phyloP scores from a whole-genome alignment of 345 rosid species.

The Tarenaya hassleriana region DNA sequence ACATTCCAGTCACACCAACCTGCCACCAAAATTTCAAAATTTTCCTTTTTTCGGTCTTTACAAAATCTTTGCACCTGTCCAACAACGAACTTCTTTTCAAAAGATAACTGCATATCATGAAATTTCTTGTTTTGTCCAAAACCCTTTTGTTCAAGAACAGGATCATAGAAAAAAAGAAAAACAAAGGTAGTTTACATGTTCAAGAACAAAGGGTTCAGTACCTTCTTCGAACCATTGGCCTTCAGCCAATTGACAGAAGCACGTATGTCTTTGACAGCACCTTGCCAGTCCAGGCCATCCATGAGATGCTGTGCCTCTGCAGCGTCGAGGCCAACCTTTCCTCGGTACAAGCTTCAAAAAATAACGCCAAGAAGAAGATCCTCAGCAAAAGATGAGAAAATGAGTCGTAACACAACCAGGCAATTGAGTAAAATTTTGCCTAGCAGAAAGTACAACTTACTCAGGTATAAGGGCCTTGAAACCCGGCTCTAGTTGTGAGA shows the following conservation, averaged over 20 bases:
- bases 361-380: neutral
- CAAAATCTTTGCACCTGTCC: too few relatives aligned
- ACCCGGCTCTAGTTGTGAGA: slow-evolving; percentile 74
- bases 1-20: slow-evolving; percentile 95
- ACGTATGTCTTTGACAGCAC: slow-evolving; percentile 77
- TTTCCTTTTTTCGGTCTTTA: neutral
- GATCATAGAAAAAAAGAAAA: too few relatives aligned
- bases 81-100: too few relatives aligned
- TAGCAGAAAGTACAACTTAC: slow-evolving; percentile 31
- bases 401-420: neutral
- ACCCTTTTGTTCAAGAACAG: too few relatives aligned
- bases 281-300: slow-evolving; percentile 93
- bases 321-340: slow-evolving; percentile 83
- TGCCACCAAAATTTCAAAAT: slow-evolving; percentile 11
- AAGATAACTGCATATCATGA: too few relatives aligned
- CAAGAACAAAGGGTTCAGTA: too few relatives aligned
- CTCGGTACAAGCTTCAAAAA: slow-evolving; percentile 65
- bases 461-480: slow-evolving; percentile 88
- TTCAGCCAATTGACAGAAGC: slow-evolving; percentile 92
- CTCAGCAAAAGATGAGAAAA: too few relatives aligned
- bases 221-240: slow-evolving; percentile 87
- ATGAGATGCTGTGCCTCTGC: slow-evolving; percentile 94
- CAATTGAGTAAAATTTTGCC: neutral
- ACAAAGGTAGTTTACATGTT: too few relatives aligned
- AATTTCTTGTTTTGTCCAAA: too few relatives aligned